Evolutionary conservation across 2,329 filamentous ascomycete genomes (phyloP).

Genomic region (Celoporthe dispersa): DNA sequence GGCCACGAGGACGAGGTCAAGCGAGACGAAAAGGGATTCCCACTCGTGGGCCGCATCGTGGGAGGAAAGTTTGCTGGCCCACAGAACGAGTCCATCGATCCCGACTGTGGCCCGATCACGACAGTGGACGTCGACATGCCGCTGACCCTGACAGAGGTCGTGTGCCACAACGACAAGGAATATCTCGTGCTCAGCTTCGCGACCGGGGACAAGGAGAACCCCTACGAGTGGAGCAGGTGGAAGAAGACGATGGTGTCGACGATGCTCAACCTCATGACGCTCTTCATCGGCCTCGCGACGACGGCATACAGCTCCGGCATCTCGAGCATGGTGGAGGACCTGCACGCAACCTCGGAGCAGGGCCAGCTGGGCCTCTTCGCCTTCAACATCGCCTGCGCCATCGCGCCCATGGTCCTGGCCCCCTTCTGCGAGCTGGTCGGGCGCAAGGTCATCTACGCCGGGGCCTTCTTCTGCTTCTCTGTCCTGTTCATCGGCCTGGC

Average conservation of each 20-base stretch:
- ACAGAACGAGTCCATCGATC: constrained; percentile 38
- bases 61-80: constrained; percentile 44
- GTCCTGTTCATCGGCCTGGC: constrained; percentile 53
- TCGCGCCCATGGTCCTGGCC: constrained; percentile 52
- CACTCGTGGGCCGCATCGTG: constrained; percentile 40
- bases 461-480: constrained; percentile 50
- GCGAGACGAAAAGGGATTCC: constrained; percentile 29
- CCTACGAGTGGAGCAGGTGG: constrained; percentile 53
- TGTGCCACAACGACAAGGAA: constrained; percentile 47
- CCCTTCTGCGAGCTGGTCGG: constrained; percentile 56
- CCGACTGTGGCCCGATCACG: constrained; percentile 42
- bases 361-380: constrained; percentile 54
- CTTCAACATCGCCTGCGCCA: constrained; percentile 54
- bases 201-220: constrained; percentile 51
- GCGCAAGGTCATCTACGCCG: constrained; percentile 50
- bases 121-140: constrained; percentile 54
- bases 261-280: constrained; percentile 55
- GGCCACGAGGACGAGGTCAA: constrained; percentile 22
- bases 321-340: constrained; percentile 48
- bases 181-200: constrained; percentile 52
- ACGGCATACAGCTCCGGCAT: constrained; percentile 57
- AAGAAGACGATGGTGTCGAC: constrained; percentile 51
- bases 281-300: constrained; percentile 59
- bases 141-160: constrained; percentile 49
- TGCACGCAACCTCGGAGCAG: constrained; percentile 46